Conservation (phyloP, 305 asterid genomes). For the Fraxinus angustifolia region DNA sequence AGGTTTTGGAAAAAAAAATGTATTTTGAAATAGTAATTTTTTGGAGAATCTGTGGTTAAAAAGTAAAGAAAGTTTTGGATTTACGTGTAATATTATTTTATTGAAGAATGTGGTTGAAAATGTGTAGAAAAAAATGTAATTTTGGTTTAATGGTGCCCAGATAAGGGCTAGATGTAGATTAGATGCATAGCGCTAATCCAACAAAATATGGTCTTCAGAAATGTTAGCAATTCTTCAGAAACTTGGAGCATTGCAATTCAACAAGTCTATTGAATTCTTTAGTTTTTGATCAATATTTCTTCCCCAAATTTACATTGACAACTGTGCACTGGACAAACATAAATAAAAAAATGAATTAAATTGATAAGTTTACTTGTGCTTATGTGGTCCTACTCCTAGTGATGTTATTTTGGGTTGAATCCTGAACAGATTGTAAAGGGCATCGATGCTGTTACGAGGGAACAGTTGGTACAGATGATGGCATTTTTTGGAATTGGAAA, state of each 20-base stretch:
- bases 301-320: neutral
- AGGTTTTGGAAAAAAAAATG: neutral
- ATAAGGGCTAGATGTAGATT: neutral
- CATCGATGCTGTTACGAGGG: slow-evolving; percentile 88
- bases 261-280: neutral
- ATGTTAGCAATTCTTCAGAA: neutral
- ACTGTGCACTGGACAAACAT: neutral
- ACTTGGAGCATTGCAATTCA: neutral
- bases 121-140: no score
- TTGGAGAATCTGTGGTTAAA: neutral
- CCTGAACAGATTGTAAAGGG: slow-evolving; percentile 83
- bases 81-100: neutral
- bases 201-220: neutral
- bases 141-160: neutral
- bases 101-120: neutral
- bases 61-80: neutral
- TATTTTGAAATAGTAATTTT: neutral
- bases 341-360: neutral
- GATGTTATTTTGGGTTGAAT: slow-evolving; percentile 17
- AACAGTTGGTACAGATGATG: slow-evolving; percentile 79
- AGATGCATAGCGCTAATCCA: neutral
- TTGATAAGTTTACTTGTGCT: neutral
- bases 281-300: neutral
- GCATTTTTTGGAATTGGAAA: slow-evolving; percentile 67
- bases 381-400: slow-evolving; percentile 5